A percentile compares a stretch with the other conserved stretches of the same genome.
Conservation (phyloP, 177 flowering plant genomes). For the Vitis hybrid region DNA sequence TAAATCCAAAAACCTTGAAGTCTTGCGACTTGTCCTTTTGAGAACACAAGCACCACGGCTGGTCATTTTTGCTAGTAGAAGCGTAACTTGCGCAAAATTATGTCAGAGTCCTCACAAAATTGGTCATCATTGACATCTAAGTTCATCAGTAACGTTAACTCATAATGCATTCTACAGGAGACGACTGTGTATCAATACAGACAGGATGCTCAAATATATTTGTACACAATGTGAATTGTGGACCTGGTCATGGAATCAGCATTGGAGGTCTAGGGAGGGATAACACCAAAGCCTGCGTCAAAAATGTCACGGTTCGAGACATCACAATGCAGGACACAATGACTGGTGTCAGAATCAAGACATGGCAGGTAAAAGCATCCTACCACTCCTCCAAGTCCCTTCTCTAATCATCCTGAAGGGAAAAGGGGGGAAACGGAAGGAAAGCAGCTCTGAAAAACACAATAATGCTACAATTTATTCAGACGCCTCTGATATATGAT, state of each 20-base stretch:
- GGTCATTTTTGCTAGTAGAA: constrained; percentile 1
- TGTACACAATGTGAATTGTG: constrained; percentile 55
- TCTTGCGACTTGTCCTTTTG: neutral
- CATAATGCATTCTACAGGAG: constrained; percentile 43
- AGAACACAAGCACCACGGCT: neutral
- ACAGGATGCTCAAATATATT: constrained; percentile 59
- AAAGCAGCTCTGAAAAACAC: no score
- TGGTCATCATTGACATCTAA: no score
- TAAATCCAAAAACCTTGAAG: constrained; percentile 17
- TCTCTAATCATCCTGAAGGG: neutral
- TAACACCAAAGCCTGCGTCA: constrained; percentile 60
- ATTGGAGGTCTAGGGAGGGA: constrained; percentile 68
- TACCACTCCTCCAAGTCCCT: neutral
- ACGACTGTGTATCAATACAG: constrained; percentile 75
- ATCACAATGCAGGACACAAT: constrained; percentile 39
- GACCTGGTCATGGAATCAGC: constrained; percentile 84
- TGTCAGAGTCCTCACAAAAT: neutral
- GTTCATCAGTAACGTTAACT: neutral
- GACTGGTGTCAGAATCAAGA: constrained; percentile 74
- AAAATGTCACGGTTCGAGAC: constrained; percentile 59
- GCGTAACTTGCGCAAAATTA: neutral
- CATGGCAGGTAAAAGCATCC: constrained; percentile 67
- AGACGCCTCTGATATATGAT: neutral
- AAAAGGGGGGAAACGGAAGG: no score
- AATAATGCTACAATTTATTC: no score